Evolutionary conservation across 176 grass and related monocot species (phyloP).

Genomic region (Luzula sylvatica): DNA sequence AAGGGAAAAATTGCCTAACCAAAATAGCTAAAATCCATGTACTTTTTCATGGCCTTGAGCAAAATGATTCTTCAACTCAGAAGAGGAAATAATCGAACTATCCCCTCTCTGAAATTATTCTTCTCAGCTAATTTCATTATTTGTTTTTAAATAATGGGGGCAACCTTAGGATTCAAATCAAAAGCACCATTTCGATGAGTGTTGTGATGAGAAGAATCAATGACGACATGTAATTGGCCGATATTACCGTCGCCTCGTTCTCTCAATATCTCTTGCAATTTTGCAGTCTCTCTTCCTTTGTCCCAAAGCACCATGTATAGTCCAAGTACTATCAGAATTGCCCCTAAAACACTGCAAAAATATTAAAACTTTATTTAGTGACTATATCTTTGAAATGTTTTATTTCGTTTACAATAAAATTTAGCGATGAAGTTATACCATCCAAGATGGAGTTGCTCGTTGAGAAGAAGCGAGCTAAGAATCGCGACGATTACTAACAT

Average conservation of each 20-base stretch:
- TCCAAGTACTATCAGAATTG: constrained; percentile 47
- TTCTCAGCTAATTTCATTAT: no score
- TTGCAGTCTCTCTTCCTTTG: constrained; percentile 35
- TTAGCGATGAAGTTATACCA: no score
- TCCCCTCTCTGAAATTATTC: no score
- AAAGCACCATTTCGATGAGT: neutral
- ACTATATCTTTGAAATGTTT: no score
- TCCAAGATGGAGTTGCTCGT: constrained; percentile 61
- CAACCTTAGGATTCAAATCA: constrained; percentile 1
- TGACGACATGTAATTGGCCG: constrained; percentile 20
- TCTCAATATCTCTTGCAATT: constrained; percentile 19
- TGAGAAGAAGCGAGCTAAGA: constrained; percentile 62
- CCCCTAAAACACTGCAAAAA: constrained; percentile 36
- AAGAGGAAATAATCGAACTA: no score
- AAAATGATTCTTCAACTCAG: no score
- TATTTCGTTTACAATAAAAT: neutral
- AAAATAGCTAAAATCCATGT: no score
- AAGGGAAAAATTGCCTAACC: no score
- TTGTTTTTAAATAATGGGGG: neutral
- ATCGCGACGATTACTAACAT: constrained; percentile 60
- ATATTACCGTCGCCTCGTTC: neutral
- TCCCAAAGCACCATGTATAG: constrained; percentile 86
- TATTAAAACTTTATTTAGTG: neutral
- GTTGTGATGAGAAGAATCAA: constrained; percentile 5
- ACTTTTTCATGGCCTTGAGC: no score